Conservation (phyloP, 257 asterid genomes). For the Nemophila menziesii region DNA sequence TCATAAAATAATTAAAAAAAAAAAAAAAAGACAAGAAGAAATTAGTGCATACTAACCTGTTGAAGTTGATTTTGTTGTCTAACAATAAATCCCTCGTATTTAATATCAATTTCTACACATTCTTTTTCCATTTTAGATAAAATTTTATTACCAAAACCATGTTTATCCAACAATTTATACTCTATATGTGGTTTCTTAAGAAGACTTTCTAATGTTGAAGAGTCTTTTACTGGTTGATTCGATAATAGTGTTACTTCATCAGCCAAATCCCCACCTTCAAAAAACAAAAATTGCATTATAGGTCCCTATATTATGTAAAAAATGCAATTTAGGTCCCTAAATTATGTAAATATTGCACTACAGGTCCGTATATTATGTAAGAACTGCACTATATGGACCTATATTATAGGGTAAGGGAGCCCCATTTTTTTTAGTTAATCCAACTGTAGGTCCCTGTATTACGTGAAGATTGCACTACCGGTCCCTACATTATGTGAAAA, state of each 20-base stretch:
- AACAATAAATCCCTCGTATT: conserved; percentile 84
- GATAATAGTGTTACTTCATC: conserved; percentile 59
- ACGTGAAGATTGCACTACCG: too few relatives aligned
- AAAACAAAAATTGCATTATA: too few relatives aligned
- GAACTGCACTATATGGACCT: too few relatives aligned
- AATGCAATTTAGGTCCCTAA: too few relatives aligned
- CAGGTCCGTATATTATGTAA: too few relatives aligned
- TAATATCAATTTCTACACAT: conserved; percentile 85
- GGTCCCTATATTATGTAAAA: too few relatives aligned
- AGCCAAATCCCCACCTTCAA: conserved; percentile 73
- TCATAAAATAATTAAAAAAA: conserved; percentile 9
- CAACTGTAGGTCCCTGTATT: too few relatives aligned
- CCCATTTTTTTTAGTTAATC: too few relatives aligned
- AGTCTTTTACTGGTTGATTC: conserved; percentile 74
- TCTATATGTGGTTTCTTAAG: conserved; percentile 92
- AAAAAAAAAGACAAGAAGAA: neutral
- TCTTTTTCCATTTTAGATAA: conserved; percentile 73
- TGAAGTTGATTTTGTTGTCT: conserved; percentile 86
- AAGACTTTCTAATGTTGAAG: conserved; percentile 76
- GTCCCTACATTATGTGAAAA: too few relatives aligned
- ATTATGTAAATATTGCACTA: too few relatives aligned
- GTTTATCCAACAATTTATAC: conserved; percentile 68
- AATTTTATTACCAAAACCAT: conserved; percentile 71
- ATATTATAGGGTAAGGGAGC: too few relatives aligned
- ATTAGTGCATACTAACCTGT: conserved; percentile 47